Base-by-base conservation (phyloP, 768 basidiomycete genomes). In the Lanmaoa pseudosensibilis region DNA sequence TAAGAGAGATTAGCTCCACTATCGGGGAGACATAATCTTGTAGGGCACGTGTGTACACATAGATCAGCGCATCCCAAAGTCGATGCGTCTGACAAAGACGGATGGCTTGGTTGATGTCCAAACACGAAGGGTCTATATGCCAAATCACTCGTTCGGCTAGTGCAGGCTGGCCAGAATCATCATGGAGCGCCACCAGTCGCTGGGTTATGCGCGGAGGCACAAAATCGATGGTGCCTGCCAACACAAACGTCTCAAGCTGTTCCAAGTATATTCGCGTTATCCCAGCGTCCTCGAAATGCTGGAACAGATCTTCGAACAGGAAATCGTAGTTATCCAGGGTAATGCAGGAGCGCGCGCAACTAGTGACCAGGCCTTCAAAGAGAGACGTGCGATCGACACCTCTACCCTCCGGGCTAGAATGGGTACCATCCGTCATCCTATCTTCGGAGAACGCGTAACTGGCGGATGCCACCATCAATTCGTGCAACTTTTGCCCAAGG, bases 71-170 rank as follows among this genome's bases (percentile, higher is more conserved):
- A 65, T 98, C 96, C 75, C 93, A 97, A 5, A 98, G 83, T 27
- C 80, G 80, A 66, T 94, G 82, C 55, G 74, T 80, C 70, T 93
- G 88, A 66, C 97, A 99, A 5, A 99, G 79, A 25, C 72, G 80
- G 61, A 98, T 89, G 5, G 89, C 88, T 73, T 98, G 96, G 66
- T 98, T 91, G 73, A 98, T 86, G 67, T 99, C 97, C 56, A 99
- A 75, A 63, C 87, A 92, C 2, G 83, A 75, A 1, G 96, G 94
- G 63, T 97, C 92, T 61, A 98, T 92, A 68, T 96, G 92, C 94
- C 94, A 98, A 52, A 99, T 96, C 54, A 98, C 78, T 32, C 84
- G 83, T 70, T 99, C 95, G 2, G 89, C 91, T 4, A 85, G 77
- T 47, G 91, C 89, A 9, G 87, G 84, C 36, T 86, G 82, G 13